Percentiles rank a stretch among this genome's conserved stretches.
These are phyloP conservation scores for Colletotrichum scovillei DNA, from an alignment of 2,329 filamentous ascomycete genomes.

Conservation along the genomic window DNA sequence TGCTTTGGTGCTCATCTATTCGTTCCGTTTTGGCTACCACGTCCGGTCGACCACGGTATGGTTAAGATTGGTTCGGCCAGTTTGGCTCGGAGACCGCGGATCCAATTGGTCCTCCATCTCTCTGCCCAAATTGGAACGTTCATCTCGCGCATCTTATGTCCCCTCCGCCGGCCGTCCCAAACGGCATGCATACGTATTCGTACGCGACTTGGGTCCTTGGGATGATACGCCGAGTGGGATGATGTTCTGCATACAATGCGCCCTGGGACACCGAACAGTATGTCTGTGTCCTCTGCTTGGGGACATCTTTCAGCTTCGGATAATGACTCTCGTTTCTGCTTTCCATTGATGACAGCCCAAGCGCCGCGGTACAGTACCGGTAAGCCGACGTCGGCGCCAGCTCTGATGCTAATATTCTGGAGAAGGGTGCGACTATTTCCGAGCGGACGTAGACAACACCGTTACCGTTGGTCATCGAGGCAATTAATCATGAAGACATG, in stretches of 20 bases:
- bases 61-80: no score
- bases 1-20: not conserved
- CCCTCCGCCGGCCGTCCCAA: no score
- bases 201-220: no score
- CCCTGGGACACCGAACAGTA: not conserved
- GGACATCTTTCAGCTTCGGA: not conserved
- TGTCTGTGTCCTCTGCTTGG: not conserved
- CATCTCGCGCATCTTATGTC: no score
- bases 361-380: not conserved
- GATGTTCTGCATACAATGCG: not conserved
- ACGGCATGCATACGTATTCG: no score
- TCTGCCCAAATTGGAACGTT: no score
- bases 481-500: not conserved
- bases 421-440: not conserved
- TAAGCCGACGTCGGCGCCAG: not conserved
- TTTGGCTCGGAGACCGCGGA: no score
- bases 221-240: not conserved
- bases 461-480: constrained; percentile 7
- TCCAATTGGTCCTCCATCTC: no score
- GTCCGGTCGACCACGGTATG: not conserved
- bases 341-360: not conserved
- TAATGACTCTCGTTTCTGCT: not conserved
- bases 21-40: not conserved
- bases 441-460: not conserved
- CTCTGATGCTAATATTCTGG: not conserved